Percentiles rank a stretch among this genome's conserved stretches.
Conservation (phyloP, 257 asterid genomes). For the Paulownia fortunei region DNA sequence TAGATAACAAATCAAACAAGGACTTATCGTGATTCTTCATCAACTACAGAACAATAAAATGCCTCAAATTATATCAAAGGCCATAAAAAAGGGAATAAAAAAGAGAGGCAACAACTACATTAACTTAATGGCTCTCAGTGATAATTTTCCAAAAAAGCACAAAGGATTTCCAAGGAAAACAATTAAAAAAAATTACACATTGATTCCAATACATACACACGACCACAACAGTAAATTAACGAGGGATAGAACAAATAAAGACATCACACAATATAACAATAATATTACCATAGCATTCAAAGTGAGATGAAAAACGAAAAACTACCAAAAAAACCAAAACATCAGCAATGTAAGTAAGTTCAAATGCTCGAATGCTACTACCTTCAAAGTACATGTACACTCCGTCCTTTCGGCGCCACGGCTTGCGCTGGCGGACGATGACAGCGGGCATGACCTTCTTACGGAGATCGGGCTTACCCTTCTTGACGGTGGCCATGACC, state of each 20-base stretch:
- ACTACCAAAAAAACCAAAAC: neutral
- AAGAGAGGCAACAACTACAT: too few relatives aligned
- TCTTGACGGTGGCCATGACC: slow-evolving; percentile 83
- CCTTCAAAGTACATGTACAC: slow-evolving; percentile 82
- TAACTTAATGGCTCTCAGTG: too few relatives aligned
- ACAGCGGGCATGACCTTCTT: slow-evolving; percentile 82
- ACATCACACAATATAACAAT: neutral
- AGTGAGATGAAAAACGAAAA: neutral
- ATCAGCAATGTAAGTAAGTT: neutral
- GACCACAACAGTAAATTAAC: neutral
- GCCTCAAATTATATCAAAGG: too few relatives aligned
- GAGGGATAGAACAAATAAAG: neutral
- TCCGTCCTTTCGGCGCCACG: slow-evolving; percentile 83
- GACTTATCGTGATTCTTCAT: too few relatives aligned
- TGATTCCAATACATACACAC: too few relatives aligned
- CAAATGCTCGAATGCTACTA: neutral
- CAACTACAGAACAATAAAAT: too few relatives aligned
- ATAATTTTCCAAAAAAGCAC: too few relatives aligned
- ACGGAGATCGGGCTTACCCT: slow-evolving; percentile 77
- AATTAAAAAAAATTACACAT: neutral
- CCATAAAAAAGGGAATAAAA: too few relatives aligned
- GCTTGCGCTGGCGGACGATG: slow-evolving; percentile 73
- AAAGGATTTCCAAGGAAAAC: neutral
- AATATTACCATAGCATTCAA: neutral
- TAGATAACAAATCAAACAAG: too few relatives aligned